phyloP scores from a whole-genome alignment of 1,284 basidiomycete genomes.

The Ganoderma leucocontextum region DNA sequence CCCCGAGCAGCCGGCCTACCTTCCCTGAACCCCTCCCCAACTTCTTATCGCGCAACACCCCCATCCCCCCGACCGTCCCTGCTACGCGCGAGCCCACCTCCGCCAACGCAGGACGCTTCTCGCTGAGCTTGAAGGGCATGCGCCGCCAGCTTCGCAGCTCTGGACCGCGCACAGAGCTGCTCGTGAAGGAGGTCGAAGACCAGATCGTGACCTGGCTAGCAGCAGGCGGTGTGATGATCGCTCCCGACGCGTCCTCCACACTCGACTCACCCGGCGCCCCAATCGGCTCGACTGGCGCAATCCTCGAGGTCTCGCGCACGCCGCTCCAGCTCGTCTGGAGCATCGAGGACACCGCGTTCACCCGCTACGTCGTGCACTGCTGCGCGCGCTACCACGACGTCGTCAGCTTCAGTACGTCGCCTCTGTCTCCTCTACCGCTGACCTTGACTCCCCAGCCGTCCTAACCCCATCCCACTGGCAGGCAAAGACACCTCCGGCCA shows the following conservation, averaged over 20 bases:
- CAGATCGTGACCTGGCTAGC: constrained; percentile 70
- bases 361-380: constrained; percentile 81
- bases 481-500: constrained; percentile 72
- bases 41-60: constrained; percentile 67
- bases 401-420: constrained; percentile 79
- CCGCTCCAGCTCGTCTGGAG: constrained; percentile 76
- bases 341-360: constrained; percentile 72
- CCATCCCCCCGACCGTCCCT: constrained; percentile 54
- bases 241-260: constrained; percentile 52
- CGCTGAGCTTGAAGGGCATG: constrained; percentile 77
- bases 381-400: constrained; percentile 80
- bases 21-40: constrained; percentile 79
- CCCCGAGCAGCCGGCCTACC: constrained; percentile 58
- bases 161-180: constrained; percentile 63
- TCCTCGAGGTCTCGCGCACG: constrained; percentile 71
- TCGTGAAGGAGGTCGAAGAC: constrained; percentile 72
- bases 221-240: constrained; percentile 61
- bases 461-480: constrained; percentile 38
- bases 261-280: constrained; percentile 50
- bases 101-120: constrained; percentile 78
- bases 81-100: constrained; percentile 57
- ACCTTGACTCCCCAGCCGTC: neutral
- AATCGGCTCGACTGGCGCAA: constrained; percentile 59
- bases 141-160: constrained; percentile 68
- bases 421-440: neutral